Evolutionary conservation across 208 protist genomes (phyloP).

Genomic region (Wallacemonas sp.): DNA sequence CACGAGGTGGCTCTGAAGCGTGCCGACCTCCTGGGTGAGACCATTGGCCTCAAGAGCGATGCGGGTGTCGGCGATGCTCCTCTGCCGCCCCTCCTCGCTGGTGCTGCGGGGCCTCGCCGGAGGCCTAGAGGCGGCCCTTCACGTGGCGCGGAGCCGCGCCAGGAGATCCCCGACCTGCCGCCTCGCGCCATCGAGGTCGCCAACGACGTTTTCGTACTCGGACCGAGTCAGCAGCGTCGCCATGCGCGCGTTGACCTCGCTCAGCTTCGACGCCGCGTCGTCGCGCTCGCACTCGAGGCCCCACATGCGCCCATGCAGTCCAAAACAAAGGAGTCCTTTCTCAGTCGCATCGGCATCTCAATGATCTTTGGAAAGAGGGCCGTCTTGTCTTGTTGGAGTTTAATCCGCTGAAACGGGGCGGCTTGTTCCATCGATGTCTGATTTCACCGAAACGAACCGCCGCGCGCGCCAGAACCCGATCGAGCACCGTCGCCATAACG

Average conservation of each 20-base stretch:
- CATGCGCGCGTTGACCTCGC: conserved; percentile 30
- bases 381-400: no score
- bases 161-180: conserved; percentile 23
- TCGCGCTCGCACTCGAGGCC: conserved; percentile 55
- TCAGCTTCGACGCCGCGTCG: conserved; percentile 25
- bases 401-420: no score
- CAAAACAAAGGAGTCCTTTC: conserved; percentile 50
- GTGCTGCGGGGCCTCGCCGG: conserved; percentile 22
- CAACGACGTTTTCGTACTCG: conserved; percentile 42
- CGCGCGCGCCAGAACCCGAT: no score
- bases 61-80: neutral
- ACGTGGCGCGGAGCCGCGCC: conserved; percentile 27
- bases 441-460: no score
- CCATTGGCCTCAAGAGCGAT: neutral
- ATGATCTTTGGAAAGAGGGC: no score
- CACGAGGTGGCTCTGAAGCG: conserved; percentile 18
- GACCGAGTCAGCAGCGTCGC: conserved; percentile 45
- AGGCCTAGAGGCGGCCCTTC: conserved; percentile 16
- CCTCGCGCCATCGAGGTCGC: conserved; percentile 31
- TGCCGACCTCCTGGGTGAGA: conserved; percentile 16
- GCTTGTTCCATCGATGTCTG: no score
- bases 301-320: conserved; percentile 75
- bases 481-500: no score
- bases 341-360: no score
- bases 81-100: conserved; percentile 20